Conservation (phyloP, 2,329 filamentous ascomycete genomes). For the Aspergillus fischeri region DNA sequence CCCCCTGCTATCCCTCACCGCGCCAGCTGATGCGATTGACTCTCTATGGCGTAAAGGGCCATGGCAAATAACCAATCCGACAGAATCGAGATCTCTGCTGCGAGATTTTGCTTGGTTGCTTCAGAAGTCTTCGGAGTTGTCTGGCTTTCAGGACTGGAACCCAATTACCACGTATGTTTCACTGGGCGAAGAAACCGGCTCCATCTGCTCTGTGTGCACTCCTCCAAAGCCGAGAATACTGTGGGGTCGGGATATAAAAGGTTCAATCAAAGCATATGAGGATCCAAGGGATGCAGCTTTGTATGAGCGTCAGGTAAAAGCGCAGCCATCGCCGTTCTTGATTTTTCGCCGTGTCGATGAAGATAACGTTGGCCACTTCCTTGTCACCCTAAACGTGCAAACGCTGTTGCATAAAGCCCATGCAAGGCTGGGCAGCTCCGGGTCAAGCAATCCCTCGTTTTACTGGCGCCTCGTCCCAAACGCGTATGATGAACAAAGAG, state of each 20-base stretch:
- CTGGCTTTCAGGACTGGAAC: constrained; percentile 28
- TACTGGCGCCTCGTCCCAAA: constrained; percentile 48
- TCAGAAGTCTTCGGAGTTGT: constrained; percentile 22
- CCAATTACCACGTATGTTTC: constrained; percentile 5
- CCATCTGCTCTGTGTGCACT: constrained; percentile 27
- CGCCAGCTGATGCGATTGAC: constrained; percentile 16
- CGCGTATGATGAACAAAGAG: constrained; percentile 32
- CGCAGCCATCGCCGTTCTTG: constrained; percentile 41
- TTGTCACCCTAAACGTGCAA: constrained; percentile 36
- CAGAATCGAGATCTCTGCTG: constrained; percentile 22
- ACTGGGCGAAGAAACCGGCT: not conserved
- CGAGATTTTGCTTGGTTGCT: constrained; percentile 30
- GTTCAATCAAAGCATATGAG: constrained; percentile 44
- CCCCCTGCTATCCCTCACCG: constrained; percentile 26
- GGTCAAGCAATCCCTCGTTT: constrained; percentile 20
- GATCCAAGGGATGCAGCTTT: constrained; percentile 47
- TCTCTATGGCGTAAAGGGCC: constrained; percentile 10
- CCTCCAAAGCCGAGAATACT: constrained; percentile 30
- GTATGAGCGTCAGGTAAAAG: constrained; percentile 51
- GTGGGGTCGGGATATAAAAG: constrained; percentile 29
- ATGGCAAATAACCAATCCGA: constrained; percentile 27
- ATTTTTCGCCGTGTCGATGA: constrained; percentile 34
- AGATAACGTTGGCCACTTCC: constrained; percentile 32
- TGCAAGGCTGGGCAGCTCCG: constrained; percentile 20
- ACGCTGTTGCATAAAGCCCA: constrained; percentile 35